Evolutionary conservation across 2,329 filamentous ascomycete species (phyloP), one percentile per base, ranked within the genome.

Genomic region (Phialophora verrucosa): DNA sequence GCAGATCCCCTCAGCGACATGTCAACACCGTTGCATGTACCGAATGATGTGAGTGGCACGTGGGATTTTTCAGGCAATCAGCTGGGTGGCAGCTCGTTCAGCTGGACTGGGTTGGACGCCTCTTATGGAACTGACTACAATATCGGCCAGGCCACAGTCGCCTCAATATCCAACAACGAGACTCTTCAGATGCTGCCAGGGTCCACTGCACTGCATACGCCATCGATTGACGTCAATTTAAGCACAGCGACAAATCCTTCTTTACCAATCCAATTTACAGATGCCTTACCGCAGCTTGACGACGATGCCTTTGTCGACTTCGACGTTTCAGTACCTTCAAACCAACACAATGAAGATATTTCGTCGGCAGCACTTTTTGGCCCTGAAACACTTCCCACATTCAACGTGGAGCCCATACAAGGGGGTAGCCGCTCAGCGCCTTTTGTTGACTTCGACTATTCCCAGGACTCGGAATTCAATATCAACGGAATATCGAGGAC

Each of bases 51-150:
- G 11, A 66, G 62, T n/a, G 68, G 68, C 17, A 70, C 65, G 4
- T 70, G 68, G 68, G 62, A 70, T 47, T 70, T 70, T 44, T 68
- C 68, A 8, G 68, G 63, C 25, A 58, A 63, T 31, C 65, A 66
- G 42, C 20, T 70, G 17, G 68, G 68, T 14, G 54, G 60, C 35
- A 66, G 54, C 14, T 65, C 65, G 2, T 70, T 70, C 54, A 70
- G 68, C 54, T 70, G 68, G 68, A 68, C 58, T 29, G 68, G 67
- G 35, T 32, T 70, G 38, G 65, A 68, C 27, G 65, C 68, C 35
- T 66, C 65, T 8, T 58, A 62, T 20, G 68, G 68, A 11, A 70
- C 68, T 3, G 68, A 70, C 32, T 70, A 70, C 35, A 65, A 51
- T 54, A 66, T 70, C 27, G 68, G 68, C 8, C 65, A 70, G 51